Evolutionary conservation across 768 basidiomycete species (phyloP), one percentile per base, ranked within the genome.

Genomic region (Macrolepiota dolichaula): DNA sequence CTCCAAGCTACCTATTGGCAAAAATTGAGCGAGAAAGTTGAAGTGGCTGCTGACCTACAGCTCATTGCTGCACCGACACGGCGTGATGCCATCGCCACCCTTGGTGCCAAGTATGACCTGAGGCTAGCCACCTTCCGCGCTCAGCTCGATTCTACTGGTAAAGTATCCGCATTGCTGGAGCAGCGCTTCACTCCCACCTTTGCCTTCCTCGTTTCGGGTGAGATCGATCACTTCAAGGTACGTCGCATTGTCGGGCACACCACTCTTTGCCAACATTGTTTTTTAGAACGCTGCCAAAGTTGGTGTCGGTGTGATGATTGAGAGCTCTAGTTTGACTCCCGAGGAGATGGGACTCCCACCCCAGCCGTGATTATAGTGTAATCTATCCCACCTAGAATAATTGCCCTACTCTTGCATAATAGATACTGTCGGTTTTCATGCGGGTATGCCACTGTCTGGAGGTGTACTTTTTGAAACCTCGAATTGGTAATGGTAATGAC

Each of bases 161-260:
- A 98, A 76, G 92, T 98, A 29, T 91, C 93, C 51, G 95, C 96
- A 63, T 74, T 96, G 68, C 85, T 98, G 22, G 97, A 99, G 75
- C 96, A 98, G 76, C 85, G 95, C 57, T 94, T 98, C 73, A 92
- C 93, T 12, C 97, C 97, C 3, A 86, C 92, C 9, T 98, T 99
- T 70, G 87, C 94, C 13, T 97, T 99, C 82, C 74, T 96, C 67
- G 87, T 99, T 50, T 85, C 93, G 17, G 97, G 97, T 10, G 97
- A 99, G 81, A 94, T 99, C 66, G 97, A 99, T 74, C 97, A 99
- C 83, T 90, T 94, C 81, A 98, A 96, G 88, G 95, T 93, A 67
- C 64, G 76, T 61, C 55, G 57, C 29, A 19, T 3, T 62, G 52
- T 55, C 22, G 37, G 57, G 63, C 54, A 2, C n/a, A 27, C n/a